These are phyloP conservation scores for Iris macrosiphon DNA, from an alignment of 106 monocot genomes.

Conservation along the genomic window DNA sequence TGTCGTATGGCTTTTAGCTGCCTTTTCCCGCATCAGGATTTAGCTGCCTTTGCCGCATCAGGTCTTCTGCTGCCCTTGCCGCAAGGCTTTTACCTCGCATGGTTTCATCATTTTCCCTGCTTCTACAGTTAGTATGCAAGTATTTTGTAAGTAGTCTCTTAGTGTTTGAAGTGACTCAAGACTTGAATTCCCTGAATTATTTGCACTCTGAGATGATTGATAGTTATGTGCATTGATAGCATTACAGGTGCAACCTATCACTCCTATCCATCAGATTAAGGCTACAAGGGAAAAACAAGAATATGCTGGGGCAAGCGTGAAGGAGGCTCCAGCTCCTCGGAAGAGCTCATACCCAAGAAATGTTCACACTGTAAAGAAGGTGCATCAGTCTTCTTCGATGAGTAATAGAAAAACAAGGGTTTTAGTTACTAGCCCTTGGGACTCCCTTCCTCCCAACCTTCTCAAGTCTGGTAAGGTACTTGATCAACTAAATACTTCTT, in stretches of 20 bases:
- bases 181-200: constrained; percentile 4
- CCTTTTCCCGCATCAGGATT: no score
- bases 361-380: constrained; percentile 16
- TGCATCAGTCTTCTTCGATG: constrained; percentile 12
- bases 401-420: constrained; percentile 33
- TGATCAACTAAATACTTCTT: neutral
- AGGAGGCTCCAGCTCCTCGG: constrained; percentile 5
- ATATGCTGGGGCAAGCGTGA: constrained; percentile 4
- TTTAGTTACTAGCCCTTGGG: constrained; percentile 42
- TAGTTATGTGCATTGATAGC: constrained; percentile 31
- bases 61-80: no score
- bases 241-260: constrained; percentile 38
- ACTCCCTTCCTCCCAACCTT: constrained; percentile 68
- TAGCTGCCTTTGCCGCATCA: no score
- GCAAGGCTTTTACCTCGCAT: no score
- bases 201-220: constrained; percentile 7
- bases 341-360: constrained; percentile 16
- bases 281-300: constrained; percentile 11
- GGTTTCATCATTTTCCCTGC: no score
- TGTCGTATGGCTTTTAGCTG: no score
- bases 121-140: no score
- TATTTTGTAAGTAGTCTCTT: no score
- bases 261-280: constrained; percentile 11
- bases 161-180: neutral
- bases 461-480: constrained; percentile 72